Percentiles rank a stretch among this genome's conserved stretches.
Evolutionary conservation across 345 rosid genomes (phyloP).

Genomic region (Brassica nigra): DNA sequence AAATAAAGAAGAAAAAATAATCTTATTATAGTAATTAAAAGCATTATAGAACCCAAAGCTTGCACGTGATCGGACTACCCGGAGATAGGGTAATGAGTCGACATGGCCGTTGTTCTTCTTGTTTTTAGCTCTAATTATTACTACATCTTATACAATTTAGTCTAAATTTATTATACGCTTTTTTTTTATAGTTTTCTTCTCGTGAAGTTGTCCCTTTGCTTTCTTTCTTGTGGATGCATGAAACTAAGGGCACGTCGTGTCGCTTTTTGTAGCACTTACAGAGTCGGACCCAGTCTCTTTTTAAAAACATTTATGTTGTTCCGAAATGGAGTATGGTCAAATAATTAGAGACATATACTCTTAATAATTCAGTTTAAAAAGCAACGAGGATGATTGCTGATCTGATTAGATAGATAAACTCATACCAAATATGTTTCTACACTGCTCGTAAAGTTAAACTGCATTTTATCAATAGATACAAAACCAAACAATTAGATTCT

Average conservation of each 20-base stretch:
- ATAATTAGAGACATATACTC: not conserved
- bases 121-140: not conserved
- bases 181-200: not conserved
- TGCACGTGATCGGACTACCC: constrained; percentile 60
- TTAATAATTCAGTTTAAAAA: not conserved
- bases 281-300: constrained; percentile 6
- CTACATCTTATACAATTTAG: not conserved
- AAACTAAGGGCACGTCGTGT: constrained; percentile 37
- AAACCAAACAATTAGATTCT: not conserved
- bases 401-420: not conserved
- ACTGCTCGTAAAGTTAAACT: not conserved
- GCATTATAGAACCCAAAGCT: constrained; percentile 43
- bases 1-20: not conserved
- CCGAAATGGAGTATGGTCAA: constrained; percentile 5
- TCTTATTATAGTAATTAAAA: not conserved
- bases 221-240: constrained; percentile 28
- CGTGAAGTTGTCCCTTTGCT: constrained; percentile 12
- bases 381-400: not conserved
- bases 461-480: not conserved
- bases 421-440: not conserved
- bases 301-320: constrained; percentile 13
- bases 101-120: constrained; percentile 32
- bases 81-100: constrained; percentile 32
- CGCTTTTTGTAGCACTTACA: constrained; percentile 16
- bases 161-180: not conserved